phyloP scores from a whole-genome alignment of 2,329 filamentous ascomycete species.

The Bipolaris cookei region DNA sequence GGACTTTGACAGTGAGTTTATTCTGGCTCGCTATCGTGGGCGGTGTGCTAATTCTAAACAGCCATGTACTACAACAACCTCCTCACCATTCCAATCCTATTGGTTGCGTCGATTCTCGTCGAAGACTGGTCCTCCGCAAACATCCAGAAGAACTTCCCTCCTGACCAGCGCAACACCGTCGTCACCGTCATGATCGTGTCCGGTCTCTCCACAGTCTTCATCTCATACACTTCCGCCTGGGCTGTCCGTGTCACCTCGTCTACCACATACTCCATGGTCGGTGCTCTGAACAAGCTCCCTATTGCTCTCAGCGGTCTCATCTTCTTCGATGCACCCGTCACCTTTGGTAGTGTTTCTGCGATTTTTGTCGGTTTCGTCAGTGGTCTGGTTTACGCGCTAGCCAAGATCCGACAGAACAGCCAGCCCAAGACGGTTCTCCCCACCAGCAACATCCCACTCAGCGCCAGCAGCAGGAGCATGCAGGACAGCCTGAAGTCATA shows the following conservation, averaged over 20 bases:
- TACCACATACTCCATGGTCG: conserved; percentile 98
- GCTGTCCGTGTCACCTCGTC: conserved; percentile 97
- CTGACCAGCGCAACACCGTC: conserved; percentile 77
- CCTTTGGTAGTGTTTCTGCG: conserved; percentile 87
- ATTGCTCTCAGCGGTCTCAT: conserved; percentile 90
- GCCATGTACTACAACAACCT: conserved; percentile 99
- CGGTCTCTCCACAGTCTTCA: conserved; percentile 91
- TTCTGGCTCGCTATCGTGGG: too few relatives aligned
- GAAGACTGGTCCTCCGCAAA: conserved; percentile 94
- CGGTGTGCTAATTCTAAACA: conserved; percentile 50
- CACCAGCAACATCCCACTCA: conserved; percentile 71
- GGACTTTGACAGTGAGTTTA: conserved; percentile 90
- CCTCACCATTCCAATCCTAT: conserved; percentile 89
- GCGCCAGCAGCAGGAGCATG: conserved; percentile 89
- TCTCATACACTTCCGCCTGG: conserved; percentile 99
- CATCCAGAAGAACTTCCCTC: conserved; percentile 84
- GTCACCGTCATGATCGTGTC: conserved; percentile 92
- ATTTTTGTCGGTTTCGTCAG: conserved; percentile 91
- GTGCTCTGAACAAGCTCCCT: conserved; percentile 95
- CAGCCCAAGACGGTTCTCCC: conserved; percentile 72
- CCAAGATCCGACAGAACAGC: conserved; percentile 80
- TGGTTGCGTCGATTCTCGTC: conserved; percentile 78
- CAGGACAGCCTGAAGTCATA: conserved; percentile 75
- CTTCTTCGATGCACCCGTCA: conserved; percentile 95
- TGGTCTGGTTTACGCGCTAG: conserved; percentile 86